Percentiles rank a stretch among this genome's conserved stretches.
phyloP scores from a whole-genome alignment of 148 eudicot genomes.

The Fagopyrum homotropicum region DNA sequence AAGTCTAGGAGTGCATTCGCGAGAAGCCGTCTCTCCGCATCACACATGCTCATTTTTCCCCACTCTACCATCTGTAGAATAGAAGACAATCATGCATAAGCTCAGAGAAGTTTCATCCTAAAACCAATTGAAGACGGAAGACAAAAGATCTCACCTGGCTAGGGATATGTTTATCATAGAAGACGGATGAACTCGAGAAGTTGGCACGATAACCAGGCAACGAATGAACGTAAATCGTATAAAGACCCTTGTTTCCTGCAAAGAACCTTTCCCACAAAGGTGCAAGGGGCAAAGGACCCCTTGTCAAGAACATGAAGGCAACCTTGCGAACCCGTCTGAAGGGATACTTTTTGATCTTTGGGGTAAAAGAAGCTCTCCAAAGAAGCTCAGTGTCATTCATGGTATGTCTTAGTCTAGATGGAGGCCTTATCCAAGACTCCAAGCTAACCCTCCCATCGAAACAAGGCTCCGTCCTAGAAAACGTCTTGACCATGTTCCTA shows the following conservation, averaged over 20 bases:
- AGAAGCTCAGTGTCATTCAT: conserved; percentile 58
- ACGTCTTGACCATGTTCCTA: conserved; percentile 9
- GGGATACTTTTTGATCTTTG: conserved; percentile 45
- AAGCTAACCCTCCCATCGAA: conserved; percentile 12
- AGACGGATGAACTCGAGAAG: conserved; percentile 46
- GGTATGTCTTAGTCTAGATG: conserved; percentile 28
- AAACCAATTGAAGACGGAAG: too few species aligned
- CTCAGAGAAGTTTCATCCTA: too few species aligned
- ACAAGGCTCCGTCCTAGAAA: conserved; percentile 18
- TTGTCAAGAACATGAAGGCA: conserved; percentile 79
- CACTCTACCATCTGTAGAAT: conserved; percentile 14
- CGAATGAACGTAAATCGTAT: conserved; percentile 62
- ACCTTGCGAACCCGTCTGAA: conserved; percentile 50
- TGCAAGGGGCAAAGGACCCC: conserved; percentile 64
- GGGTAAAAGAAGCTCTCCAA: conserved; percentile 81
- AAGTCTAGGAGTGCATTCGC: conserved; percentile 18
- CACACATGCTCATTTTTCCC: conserved; percentile 23
- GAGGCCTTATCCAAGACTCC: conserved; percentile 7
- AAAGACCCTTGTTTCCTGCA: conserved; percentile 43
- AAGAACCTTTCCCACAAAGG: conserved; percentile 85
- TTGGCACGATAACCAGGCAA: conserved; percentile 41
- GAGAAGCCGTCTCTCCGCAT: conserved; percentile 18
- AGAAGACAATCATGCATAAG: background rate
- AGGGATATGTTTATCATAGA: conserved; percentile 55
- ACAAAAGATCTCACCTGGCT: conserved; percentile 40